Conservation (phyloP, 441 rosid species). For the Croton laevigatus region DNA sequence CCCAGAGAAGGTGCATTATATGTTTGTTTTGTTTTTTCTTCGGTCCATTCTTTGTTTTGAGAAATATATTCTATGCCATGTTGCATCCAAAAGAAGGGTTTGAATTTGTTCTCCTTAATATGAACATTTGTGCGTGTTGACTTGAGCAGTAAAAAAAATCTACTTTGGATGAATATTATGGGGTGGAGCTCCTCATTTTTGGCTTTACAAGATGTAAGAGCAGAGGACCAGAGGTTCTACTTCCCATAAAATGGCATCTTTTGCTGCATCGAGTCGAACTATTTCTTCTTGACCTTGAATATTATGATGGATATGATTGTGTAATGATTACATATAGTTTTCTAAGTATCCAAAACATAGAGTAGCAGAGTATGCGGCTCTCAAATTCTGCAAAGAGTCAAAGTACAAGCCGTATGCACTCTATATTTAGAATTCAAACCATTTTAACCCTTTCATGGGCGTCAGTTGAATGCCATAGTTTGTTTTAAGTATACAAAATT, state of each 20-base stretch:
- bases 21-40: conserved; percentile 1
- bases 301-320: neutral
- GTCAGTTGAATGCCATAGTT: no score
- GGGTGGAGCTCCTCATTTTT: neutral
- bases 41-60: neutral
- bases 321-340: no score
- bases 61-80: neutral
- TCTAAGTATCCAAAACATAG: neutral
- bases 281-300: neutral
- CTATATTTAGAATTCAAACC: no score
- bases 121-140: conserved; percentile 2
- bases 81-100: neutral
- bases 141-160: neutral
- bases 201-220: neutral
- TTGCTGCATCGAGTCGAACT: neutral
- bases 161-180: conserved; percentile 2
- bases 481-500: neutral
- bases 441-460: no score
- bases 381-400: no score
- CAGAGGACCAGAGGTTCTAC: neutral
- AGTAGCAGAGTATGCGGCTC: neutral
- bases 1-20: conserved; percentile 63
- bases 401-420: no score
- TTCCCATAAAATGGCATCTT: neutral
- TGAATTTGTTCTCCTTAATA: neutral